Percentiles rank a stretch among this genome's conserved stretches.
These are phyloP conservation scores for Neocucurbitaria cava DNA, from an alignment of 2,329 filamentous ascomycete genomes.

Conservation along the genomic window DNA sequence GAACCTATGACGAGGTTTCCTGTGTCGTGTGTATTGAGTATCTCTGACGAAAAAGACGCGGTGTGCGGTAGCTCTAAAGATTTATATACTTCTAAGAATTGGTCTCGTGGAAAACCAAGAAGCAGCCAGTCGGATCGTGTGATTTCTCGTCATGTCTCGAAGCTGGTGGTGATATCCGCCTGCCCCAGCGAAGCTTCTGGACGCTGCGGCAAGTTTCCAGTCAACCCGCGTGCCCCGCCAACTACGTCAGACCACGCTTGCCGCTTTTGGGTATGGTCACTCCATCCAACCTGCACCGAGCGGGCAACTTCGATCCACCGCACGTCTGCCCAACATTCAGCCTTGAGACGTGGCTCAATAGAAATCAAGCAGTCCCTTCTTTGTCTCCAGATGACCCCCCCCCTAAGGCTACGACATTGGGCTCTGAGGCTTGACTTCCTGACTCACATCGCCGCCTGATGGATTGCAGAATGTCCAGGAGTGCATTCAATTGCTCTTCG, in stretches of 20 bases:
- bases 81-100: constrained; percentile 32
- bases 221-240: constrained; percentile 18
- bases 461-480: too few species aligned
- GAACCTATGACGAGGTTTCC: constrained; percentile 17
- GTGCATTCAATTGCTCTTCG: too few species aligned
- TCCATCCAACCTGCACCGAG: neutral
- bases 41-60: constrained; percentile 14
- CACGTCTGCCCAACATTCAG: neutral
- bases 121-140: constrained; percentile 33
- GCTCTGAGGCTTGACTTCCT: too few species aligned
- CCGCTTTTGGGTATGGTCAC: neutral
- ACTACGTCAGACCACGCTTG: constrained; percentile 9
- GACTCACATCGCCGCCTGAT: too few species aligned
- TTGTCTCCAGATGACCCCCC: too few species aligned
- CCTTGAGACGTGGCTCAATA: neutral
- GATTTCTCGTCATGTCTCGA: constrained; percentile 31
- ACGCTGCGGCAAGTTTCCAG: constrained; percentile 24
- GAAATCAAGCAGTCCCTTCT: too few species aligned
- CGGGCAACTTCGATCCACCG: neutral
- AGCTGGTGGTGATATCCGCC: constrained; percentile 24
- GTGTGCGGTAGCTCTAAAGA: constrained; percentile 12
- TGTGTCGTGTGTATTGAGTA: constrained; percentile 20
- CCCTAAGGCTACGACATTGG: too few species aligned
- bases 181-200: constrained; percentile 37
- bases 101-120: constrained; percentile 22